Evolutionary conservation across 352 stramenopile species (phyloP), one percentile per base, ranked within the genome.

Genomic region (Globisporangium megalacanthum): DNA sequence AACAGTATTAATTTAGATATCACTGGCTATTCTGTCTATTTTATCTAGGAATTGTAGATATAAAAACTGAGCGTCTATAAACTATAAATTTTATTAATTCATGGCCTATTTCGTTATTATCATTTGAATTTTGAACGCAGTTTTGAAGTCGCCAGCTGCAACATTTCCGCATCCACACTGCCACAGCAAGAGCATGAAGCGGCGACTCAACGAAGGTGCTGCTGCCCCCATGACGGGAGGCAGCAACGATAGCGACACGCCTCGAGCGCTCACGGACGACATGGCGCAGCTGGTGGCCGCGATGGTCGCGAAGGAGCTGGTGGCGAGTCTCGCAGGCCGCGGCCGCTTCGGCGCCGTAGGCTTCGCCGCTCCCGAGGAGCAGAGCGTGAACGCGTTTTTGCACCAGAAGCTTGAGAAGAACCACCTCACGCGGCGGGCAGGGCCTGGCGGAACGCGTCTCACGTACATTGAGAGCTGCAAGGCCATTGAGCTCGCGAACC

Each of bases 391-490:
- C 61, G 65, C 68, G 22, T 92, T 91, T 49, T 70, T 95, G 57
- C 77, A 82, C 37, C 85, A 95, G 60, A 95, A 95, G 58, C 75
- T 95, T 22, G 83, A 75, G 50, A 89, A 89, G 37, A 75, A 90
- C 39, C 78, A 84, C 61, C 58, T 95, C 36, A 66, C 81, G 29
- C 70, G 82, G 0, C 68, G 85, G 5, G 78, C 85, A 0, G 85
- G 85, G 1, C 85, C 85, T 7, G 78, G 85, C 6, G 83, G 83
- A 42, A 82, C 71, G 42, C 80, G 85, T 17, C 62, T 95, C 22
- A 95, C 81, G 52, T 95, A 95, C 61, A 90, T 95, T 20, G 85
- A 95, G 63, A 95, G 85, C 61, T 93, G 85, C 61, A 95, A 95
- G 61, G 83, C 83, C 42, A 95, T 95, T 49, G 85, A 95, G 66